A percentile compares a stretch with the other conserved stretches of the same genome.
Conservation (phyloP, 768 basidiomycete species). For the Boletus rubropictus region DNA sequence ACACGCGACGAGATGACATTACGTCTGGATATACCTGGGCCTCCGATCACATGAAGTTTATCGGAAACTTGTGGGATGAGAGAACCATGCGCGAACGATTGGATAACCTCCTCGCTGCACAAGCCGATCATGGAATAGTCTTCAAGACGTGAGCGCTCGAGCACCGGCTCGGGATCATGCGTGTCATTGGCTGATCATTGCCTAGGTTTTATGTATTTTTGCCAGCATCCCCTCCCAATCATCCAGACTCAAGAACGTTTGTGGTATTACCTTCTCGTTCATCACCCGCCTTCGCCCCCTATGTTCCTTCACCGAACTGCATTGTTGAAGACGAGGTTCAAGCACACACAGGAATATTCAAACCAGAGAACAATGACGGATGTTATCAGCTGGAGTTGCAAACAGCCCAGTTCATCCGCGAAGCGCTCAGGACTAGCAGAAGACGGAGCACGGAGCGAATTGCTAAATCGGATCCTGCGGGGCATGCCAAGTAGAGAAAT, state of each 20-base stretch:
- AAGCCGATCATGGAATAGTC: constrained; percentile 55
- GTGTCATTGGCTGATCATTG: constrained; percentile 1
- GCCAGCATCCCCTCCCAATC: constrained; percentile 59
- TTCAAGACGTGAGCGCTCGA: constrained; percentile 67
- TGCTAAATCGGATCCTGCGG: background rate
- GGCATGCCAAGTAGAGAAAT: background rate
- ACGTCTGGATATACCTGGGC: constrained; percentile 67
- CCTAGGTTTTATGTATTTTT: constrained; percentile 74
- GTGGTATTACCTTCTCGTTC: constrained; percentile 59
- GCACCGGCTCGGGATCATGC: constrained; percentile 24
- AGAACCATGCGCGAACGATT: constrained; percentile 54
- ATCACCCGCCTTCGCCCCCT: constrained; percentile 46
- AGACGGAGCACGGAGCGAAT: background rate
- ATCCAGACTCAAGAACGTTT: constrained; percentile 64
- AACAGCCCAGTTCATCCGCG: constrained; percentile 55
- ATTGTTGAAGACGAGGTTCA: constrained; percentile 70
- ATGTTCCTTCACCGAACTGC: constrained; percentile 59
- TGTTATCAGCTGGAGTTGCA: constrained; percentile 81
- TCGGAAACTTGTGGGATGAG: constrained; percentile 82
- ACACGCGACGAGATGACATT: constrained; percentile 74
- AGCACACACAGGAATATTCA: constrained; percentile 89
- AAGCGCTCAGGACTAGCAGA: constrained; percentile 37
- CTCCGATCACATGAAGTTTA: constrained; percentile 85
- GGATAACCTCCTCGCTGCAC: constrained; percentile 54
- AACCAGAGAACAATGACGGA: constrained; percentile 74